Evolutionary conservation across 78 protist species (phyloP).

Genomic region (Dictyostelium purpureum): DNA sequence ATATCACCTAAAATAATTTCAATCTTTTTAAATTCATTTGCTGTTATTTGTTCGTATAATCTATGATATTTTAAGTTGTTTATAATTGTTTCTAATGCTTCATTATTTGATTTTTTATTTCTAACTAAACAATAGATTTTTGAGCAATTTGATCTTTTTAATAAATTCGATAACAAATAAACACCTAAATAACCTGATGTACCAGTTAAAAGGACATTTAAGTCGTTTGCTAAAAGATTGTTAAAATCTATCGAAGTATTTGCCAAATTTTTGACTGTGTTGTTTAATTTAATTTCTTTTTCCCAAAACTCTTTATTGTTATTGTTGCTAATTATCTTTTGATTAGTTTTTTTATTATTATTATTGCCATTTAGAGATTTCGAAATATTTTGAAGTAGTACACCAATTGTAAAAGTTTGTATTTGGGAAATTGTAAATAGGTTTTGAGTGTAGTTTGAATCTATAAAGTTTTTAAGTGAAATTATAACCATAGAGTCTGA

Average conservation of each 20-base stretch:
- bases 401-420: not conserved
- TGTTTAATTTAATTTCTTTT: constrained; percentile 14
- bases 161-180: constrained; percentile 5
- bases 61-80: not conserved
- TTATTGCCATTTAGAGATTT: no score
- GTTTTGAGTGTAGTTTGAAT: not conserved
- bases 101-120: not conserved
- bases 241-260: not conserved
- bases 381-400: not conserved
- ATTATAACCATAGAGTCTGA: constrained; percentile 25
- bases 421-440: constrained; percentile 14
- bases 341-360: not conserved
- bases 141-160: not conserved
- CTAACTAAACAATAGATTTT: constrained; percentile 45
- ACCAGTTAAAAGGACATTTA: constrained; percentile 31
- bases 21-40: not conserved
- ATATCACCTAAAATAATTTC: constrained; percentile 12
- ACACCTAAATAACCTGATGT: constrained; percentile 35
- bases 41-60: not conserved
- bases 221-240: no score
- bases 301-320: not conserved
- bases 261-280: not conserved
- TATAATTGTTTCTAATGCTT: not conserved
- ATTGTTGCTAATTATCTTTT: not conserved
- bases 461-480: constrained; percentile 35